Percentiles rank a stretch among this genome's conserved stretches.
Evolutionary conservation across 805 yeast genomes (phyloP).

Genomic region (Sungouiozyma intestinalis): DNA sequence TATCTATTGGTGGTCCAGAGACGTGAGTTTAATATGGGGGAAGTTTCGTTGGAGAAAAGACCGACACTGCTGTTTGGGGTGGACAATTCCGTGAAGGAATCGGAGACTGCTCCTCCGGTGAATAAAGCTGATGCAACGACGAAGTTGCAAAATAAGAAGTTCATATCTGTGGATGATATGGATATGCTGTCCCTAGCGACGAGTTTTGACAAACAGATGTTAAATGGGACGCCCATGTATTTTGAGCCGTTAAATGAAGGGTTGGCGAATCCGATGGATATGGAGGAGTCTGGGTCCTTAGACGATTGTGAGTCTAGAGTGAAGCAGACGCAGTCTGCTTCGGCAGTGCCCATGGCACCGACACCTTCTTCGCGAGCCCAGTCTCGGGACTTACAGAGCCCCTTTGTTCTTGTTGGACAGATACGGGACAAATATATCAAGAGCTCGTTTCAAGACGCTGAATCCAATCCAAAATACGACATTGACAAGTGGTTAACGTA

Average conservation of each 20-base stretch:
- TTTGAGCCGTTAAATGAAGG: slow-evolving; percentile 15
- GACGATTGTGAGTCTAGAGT: too few species aligned
- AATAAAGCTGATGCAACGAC: slow-evolving; percentile 2
- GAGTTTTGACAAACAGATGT: slow-evolving; percentile 25
- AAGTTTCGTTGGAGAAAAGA: background rate
- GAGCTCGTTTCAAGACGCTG: slow-evolving; percentile 54
- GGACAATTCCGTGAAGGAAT: background rate
- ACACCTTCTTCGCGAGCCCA: slow-evolving; percentile 7
- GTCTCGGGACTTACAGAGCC: slow-evolving; percentile 8
- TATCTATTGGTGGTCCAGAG: too few species aligned
- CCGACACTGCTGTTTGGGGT: background rate
- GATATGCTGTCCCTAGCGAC: slow-evolving; percentile 24
- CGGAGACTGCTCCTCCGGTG: background rate
- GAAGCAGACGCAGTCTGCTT: background rate
- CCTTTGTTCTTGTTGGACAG: slow-evolving; percentile 27
- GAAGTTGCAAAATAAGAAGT: background rate
- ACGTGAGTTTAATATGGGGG: background rate
- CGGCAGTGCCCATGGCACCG: slow-evolving; percentile 7
- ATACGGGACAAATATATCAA: slow-evolving; percentile 57
- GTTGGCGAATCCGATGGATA: slow-evolving; percentile 3
- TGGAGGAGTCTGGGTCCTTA: background rate
- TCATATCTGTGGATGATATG: slow-evolving; percentile 22
- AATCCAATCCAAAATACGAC: slow-evolving; percentile 63
- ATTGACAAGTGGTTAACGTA: slow-evolving; percentile 59
- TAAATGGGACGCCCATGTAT: slow-evolving; percentile 26